A percentile compares a stretch with the other conserved stretches of the same genome.
Evolutionary conservation across 495 filamentous ascomycete species (phyloP).

Genomic region (Tuber microsphaerosporum): DNA sequence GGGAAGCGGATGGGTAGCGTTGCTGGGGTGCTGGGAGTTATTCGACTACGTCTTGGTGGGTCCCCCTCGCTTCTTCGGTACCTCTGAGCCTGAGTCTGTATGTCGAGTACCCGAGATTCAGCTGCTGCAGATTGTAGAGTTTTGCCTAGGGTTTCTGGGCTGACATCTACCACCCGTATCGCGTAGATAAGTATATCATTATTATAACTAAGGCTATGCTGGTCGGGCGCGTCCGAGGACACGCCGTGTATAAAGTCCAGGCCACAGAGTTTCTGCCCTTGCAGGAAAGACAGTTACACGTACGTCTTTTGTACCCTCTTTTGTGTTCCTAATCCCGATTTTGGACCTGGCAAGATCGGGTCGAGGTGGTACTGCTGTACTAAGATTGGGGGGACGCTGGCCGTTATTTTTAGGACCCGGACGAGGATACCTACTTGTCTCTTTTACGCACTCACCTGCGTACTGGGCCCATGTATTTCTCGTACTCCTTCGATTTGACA

Average conservation of each 20-base stretch:
- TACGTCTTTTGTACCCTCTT: conserved; percentile 19
- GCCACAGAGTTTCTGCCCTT: conserved; percentile 89
- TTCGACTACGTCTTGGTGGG: conserved; percentile 79
- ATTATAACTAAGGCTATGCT: conserved; percentile 91
- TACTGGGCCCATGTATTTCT: conserved; percentile 91
- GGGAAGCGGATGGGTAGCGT: conserved; percentile 75
- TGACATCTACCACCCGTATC: background rate
- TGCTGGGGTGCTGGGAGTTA: conserved; percentile 85
- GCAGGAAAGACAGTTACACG: conserved; percentile 78
- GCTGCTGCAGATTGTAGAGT: conserved; percentile 2
- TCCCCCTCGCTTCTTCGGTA: conserved; percentile 20
- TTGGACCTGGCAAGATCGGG: background rate
- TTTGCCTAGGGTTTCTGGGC: conserved; percentile 3
- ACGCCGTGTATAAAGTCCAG: conserved; percentile 88
- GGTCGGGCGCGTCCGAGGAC: conserved; percentile 81
- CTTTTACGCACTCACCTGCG: conserved; percentile 73
- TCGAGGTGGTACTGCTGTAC: background rate
- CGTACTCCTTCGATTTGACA: conserved; percentile 89
- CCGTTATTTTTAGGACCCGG: conserved; percentile 53
- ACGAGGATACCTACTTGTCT: conserved; percentile 84
- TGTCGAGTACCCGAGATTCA: conserved; percentile 13
- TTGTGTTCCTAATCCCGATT: background rate
- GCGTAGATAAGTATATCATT: conserved; percentile 83
- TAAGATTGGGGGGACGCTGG: conserved; percentile 6
- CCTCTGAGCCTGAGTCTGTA: conserved; percentile 16